Percentiles rank a stretch among this genome's conserved stretches.
Evolutionary conservation across 345 rosid genomes (phyloP).

Genomic region (Citrus trifoliata): DNA sequence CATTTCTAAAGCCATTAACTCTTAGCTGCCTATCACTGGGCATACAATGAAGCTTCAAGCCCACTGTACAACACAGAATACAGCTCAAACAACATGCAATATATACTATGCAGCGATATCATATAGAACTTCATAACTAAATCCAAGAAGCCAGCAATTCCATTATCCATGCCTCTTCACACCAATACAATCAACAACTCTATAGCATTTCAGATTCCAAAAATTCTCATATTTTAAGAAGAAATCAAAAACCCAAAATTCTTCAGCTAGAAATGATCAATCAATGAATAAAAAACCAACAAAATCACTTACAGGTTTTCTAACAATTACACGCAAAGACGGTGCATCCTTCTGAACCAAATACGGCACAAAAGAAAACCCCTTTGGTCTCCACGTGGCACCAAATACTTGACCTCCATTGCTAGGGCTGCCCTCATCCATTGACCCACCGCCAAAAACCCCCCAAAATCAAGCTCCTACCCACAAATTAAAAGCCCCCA

Average conservation of each 20-base stretch:
- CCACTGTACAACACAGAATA: neutral
- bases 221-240: neutral
- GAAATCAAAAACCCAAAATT: constrained; percentile 11
- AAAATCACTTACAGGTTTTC: constrained; percentile 63
- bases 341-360: constrained; percentile 24
- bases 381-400: constrained; percentile 54
- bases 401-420: constrained; percentile 34
- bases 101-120: neutral
- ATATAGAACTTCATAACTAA: constrained; percentile 6
- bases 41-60: neutral
- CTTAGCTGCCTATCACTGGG: neutral
- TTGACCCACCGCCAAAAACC: constrained; percentile 28
- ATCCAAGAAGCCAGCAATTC: constrained; percentile 13
- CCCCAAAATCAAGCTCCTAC: constrained; percentile 31
- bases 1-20: neutral
- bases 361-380: constrained; percentile 58
- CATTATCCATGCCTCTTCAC: constrained; percentile 6
- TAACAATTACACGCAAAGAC: constrained; percentile 47
- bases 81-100: neutral
- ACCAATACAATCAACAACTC: constrained; percentile 4
- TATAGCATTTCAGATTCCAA: constrained; percentile 5
- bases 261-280: neutral
- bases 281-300: neutral
- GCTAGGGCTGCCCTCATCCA: constrained; percentile 63
- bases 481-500: constrained; percentile 32